phyloP scores from a whole-genome alignment of 2,329 filamentous ascomycete species.

The Phyllosticta citribraziliensis region DNA sequence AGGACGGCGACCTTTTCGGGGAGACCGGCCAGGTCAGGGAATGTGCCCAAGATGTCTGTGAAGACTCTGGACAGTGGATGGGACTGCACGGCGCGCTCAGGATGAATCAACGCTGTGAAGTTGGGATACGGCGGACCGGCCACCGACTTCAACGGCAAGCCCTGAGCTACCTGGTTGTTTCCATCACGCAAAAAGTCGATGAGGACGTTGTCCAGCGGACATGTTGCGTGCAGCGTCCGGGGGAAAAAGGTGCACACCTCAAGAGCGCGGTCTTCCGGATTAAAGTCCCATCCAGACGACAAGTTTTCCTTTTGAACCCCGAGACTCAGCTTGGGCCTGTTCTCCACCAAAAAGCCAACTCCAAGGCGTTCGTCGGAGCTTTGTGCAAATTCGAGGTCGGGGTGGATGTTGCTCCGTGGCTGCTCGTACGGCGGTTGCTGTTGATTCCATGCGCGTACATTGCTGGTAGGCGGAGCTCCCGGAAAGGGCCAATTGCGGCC shows the following conservation, averaged over 20 bases:
- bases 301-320: constrained; percentile 1
- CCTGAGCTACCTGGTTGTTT: constrained; percentile 54
- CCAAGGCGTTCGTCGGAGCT: constrained; percentile 52
- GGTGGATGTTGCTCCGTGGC: constrained; percentile 16
- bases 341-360: constrained; percentile 62
- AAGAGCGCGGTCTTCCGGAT: constrained; percentile 14
- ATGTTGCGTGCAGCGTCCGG: constrained; percentile 56
- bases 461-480: constrained; percentile 22
- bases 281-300: constrained; percentile 19
- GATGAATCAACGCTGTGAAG: constrained; percentile 68
- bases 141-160: constrained; percentile 53
- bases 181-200: constrained; percentile 68
- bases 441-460: constrained; percentile 25
- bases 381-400: constrained; percentile 8
- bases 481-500: constrained; percentile 23
- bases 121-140: constrained; percentile 71
- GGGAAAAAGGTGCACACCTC: constrained; percentile 29
- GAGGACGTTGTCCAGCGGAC: constrained; percentile 68
- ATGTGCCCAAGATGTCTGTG: constrained; percentile 75
- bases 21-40: constrained; percentile 66
- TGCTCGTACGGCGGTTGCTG: constrained; percentile 33
- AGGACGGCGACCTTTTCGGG: constrained; percentile 76
- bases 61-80: constrained; percentile 79
- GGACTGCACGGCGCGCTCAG: constrained; percentile 49
- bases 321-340: constrained; percentile 24